Evolutionary conservation across 805 yeast species (phyloP).

Genomic region (Candida chauliodis): DNA sequence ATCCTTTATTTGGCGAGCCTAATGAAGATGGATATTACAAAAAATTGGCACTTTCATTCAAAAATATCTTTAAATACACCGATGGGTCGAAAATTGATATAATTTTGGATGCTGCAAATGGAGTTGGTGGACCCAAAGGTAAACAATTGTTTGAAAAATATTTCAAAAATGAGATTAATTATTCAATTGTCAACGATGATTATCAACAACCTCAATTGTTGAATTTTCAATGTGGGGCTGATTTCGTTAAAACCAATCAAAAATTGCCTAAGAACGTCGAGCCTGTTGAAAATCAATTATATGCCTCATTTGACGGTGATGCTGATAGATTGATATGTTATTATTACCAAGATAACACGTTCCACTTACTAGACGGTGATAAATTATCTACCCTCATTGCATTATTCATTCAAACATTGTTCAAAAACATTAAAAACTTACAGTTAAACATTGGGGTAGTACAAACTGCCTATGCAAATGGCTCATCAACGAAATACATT

Average conservation of each 20-base stretch:
- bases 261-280: constrained; percentile 60
- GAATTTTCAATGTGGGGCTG: constrained; percentile 90
- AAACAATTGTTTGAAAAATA: constrained; percentile 42
- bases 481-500: constrained; percentile 76
- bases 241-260: constrained; percentile 89
- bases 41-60: constrained; percentile 56
- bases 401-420: constrained; percentile 51
- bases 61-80: constrained; percentile 34
- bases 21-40: constrained; percentile 66
- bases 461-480: constrained; percentile 98
- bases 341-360: constrained; percentile 41
- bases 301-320: constrained; percentile 93
- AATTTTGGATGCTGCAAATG: constrained; percentile 89
- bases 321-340: constrained; percentile 93
- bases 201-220: constrained; percentile 53
- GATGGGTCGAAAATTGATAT: constrained; percentile 35
- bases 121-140: constrained; percentile 88
- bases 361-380: constrained; percentile 83
- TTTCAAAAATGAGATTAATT: constrained; percentile 39
- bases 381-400: constrained; percentile 87
- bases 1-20: constrained; percentile 56
- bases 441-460: constrained; percentile 68
- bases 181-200: constrained; percentile 50
- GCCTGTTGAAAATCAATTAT: constrained; percentile 47
- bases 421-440: constrained; percentile 46